Percentiles rank a stretch among this genome's conserved stretches.
Conservation (phyloP, 306 rosid species). For the barrel medic (Medicago truncatula) region MtrunA17r5.0-ANR NC_053048.1:32486501-32487000, state of each 20-base stretch:
- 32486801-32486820: background rate
- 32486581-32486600: too few relatives aligned
- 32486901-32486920: background rate
- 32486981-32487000: background rate
- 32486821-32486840: background rate
- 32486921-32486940: background rate
- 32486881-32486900: background rate
- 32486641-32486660: too few relatives aligned
- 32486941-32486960: background rate
- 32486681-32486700: too few relatives aligned
- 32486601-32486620: too few relatives aligned
- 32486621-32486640: too few relatives aligned
- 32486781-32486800: background rate
- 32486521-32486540: too few relatives aligned
- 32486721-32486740: conserved; percentile 1
- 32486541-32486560: background rate
- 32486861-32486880: background rate
- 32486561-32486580: background rate
- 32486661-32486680: too few relatives aligned
- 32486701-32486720: background rate
- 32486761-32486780: background rate
- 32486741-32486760: background rate
- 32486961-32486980: background rate
- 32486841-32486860: background rate
- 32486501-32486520: too few relatives aligned